Conservation (phyloP, 2,329 filamentous ascomycete genomes). For the Phyllachora maydis region DNA sequence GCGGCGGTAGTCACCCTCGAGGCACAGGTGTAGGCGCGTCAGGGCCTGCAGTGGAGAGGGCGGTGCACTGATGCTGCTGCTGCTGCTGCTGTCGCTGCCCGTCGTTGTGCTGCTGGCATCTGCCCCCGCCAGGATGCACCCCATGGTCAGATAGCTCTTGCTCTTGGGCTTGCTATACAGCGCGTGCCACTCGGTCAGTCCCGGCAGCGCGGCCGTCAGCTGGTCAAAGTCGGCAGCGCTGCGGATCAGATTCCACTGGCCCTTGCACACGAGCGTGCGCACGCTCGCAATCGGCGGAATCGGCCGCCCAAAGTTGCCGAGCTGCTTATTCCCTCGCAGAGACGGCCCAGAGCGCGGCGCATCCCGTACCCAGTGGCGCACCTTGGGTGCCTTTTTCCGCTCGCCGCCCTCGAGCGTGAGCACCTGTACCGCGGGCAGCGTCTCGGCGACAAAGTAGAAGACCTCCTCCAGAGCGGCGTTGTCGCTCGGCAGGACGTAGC, state of each 20-base stretch:
- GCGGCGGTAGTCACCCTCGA: constrained; percentile 52
- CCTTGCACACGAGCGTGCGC: constrained; percentile 48
- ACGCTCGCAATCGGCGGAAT: constrained; percentile 27
- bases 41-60: too few relatives aligned
- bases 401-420: constrained; percentile 61
- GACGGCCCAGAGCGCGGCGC: constrained; percentile 2
- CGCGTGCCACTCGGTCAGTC: constrained; percentile 40
- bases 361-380: constrained; percentile 27
- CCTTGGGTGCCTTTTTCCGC: constrained; percentile 52
- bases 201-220: constrained; percentile 42
- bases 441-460: constrained; percentile 37
- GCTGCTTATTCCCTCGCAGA: too few relatives aligned
- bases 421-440: constrained; percentile 39
- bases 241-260: constrained; percentile 60
- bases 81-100: too few relatives aligned
- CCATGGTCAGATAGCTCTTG: constrained; percentile 52
- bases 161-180: constrained; percentile 52
- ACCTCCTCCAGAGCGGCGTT: constrained; percentile 53
- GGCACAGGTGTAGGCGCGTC: constrained; percentile 41
- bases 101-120: too few relatives aligned
- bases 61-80: too few relatives aligned
- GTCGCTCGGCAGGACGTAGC: constrained; percentile 37
- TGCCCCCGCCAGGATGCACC: constrained; percentile 38
- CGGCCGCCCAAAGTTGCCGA: too few relatives aligned
- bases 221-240: constrained; percentile 38